These are phyloP conservation scores for Arthonia radiata DNA, from an alignment of 495 filamentous ascomycete species.

Conservation along the genomic window DNA sequence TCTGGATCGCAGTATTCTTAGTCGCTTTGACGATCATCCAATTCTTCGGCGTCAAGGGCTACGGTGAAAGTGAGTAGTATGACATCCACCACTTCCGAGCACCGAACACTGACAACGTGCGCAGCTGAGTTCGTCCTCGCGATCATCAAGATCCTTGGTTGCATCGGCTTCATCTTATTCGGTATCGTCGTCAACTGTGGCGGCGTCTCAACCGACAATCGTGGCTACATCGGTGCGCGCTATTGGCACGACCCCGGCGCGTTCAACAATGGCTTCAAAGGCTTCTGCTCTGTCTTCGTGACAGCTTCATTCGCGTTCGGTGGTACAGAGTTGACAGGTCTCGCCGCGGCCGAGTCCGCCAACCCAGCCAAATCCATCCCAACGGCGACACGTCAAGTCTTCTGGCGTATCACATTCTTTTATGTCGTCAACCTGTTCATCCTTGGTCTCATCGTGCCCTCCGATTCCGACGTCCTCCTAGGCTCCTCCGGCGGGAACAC, in stretches of 20 bases:
- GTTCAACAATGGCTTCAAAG: constrained; percentile 44
- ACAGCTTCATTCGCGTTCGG: constrained; percentile 41
- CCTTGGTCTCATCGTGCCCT: constrained; percentile 45
- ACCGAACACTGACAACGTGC: not conserved
- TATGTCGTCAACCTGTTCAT: constrained; percentile 53
- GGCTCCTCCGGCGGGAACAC: constrained; percentile 21
- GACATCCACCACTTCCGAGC: not conserved
- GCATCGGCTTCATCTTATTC: constrained; percentile 20
- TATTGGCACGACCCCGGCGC: constrained; percentile 36
- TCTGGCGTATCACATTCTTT: constrained; percentile 53
- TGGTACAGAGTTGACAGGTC: constrained; percentile 28
- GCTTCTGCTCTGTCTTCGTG: constrained; percentile 39
- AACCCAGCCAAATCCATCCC: constrained; percentile 41
- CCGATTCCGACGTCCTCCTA: constrained; percentile 21
- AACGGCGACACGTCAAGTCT: constrained; percentile 45
- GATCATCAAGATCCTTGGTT: constrained; percentile 24
- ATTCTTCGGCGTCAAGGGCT: constrained; percentile 35
- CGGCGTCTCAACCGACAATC: constrained; percentile 14
- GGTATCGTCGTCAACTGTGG: constrained; percentile 9
- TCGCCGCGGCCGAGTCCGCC: constrained; percentile 31
- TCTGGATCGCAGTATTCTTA: constrained; percentile 43
- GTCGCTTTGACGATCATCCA: constrained; percentile 19
- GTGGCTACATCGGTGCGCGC: constrained; percentile 30
- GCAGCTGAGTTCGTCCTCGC: constrained; percentile 21
- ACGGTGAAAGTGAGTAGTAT: constrained; percentile 33